A percentile compares a stretch with the other conserved stretches of the same genome.
These are phyloP conservation scores for Pythium aristosporum DNA, from an alignment of 352 stramenopile genomes.

Conservation along the genomic window DNA sequence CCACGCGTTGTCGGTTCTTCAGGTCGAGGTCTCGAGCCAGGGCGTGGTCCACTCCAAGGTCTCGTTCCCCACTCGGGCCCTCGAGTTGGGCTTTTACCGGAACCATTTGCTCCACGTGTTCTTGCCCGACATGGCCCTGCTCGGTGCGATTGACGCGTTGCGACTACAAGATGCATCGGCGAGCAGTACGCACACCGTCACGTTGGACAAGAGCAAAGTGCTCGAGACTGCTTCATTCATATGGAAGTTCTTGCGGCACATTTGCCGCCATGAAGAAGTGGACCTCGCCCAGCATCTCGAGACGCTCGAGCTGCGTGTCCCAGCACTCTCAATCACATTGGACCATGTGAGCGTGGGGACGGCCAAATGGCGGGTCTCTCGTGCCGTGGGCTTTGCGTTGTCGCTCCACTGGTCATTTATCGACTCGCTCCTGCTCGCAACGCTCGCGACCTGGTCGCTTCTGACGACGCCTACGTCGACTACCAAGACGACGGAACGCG, in stretches of 20 bases:
- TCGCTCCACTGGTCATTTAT: conserved; percentile 78
- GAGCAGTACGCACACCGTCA: conserved; percentile 20
- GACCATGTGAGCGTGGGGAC: conserved; percentile 31
- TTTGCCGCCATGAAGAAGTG: conserved; percentile 59
- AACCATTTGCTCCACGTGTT: conserved; percentile 87
- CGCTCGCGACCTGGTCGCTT: conserved; percentile 47
- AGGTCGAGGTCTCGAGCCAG: conserved; percentile 41
- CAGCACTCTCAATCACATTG: conserved; percentile 6
- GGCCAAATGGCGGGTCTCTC: conserved; percentile 33
- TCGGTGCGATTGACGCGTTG: conserved; percentile 54
- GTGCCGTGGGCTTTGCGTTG: conserved; percentile 56
- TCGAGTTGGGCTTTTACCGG: conserved; percentile 83
- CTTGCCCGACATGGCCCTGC: conserved; percentile 67
- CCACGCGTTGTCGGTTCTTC: conserved; percentile 63
- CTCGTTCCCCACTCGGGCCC: conserved; percentile 55
- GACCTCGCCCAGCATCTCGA: conserved; percentile 42
- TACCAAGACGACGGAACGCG: conserved; percentile 28
- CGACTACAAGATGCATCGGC: conserved; percentile 9
- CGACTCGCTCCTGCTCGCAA: conserved; percentile 69
- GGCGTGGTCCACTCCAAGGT: conserved; percentile 53
- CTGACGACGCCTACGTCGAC: conserved; percentile 47
- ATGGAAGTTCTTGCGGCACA: conserved; percentile 64
- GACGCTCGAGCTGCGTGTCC: conserved; percentile 23
- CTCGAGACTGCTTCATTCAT: conserved; percentile 46
- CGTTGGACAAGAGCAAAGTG: conserved; percentile 28